These are phyloP conservation scores for Botrytis cinerea DNA, from an alignment of 2,329 filamentous ascomycete species.

Conservation along the genomic window DNA sequence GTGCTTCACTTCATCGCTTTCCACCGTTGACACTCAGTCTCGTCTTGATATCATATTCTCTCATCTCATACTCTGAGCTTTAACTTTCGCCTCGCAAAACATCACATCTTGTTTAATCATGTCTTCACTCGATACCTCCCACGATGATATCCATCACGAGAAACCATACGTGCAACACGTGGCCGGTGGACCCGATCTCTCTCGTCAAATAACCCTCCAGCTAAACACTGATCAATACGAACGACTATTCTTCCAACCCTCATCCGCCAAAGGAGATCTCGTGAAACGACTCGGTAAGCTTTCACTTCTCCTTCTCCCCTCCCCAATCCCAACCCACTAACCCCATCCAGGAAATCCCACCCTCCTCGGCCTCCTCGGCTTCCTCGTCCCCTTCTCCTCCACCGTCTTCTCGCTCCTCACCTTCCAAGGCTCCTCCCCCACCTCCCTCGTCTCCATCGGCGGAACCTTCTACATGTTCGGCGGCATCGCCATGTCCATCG, in stretches of 20 bases:
- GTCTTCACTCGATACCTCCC: not conserved
- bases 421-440: constrained; percentile 25
- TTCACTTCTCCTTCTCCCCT: not conserved
- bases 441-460: constrained; percentile 17
- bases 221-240: constrained; percentile 29
- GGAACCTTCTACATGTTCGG: constrained; percentile 27
- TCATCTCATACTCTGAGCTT: not conserved
- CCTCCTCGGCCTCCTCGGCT: constrained; percentile 24
- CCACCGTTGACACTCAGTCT: not conserved
- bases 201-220: constrained; percentile 23
- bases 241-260: constrained; percentile 30
- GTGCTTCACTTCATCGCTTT: not conserved
- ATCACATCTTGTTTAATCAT: not conserved
- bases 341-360: constrained; percentile 12
- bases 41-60: not conserved
- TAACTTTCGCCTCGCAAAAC: not conserved
- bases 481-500: constrained; percentile 28
- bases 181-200: not conserved
- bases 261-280: constrained; percentile 27
- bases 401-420: constrained; percentile 26
- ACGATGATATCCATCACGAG: constrained; percentile 6
- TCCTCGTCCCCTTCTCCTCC: constrained; percentile 26
- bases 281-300: constrained; percentile 28
- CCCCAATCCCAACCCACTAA: not conserved
- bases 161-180: constrained; percentile 1